Evolutionary conservation across 768 basidiomycete species (phyloP), one percentile per base, ranked within the genome.

Genomic region (Pisolithus marmoratus): DNA sequence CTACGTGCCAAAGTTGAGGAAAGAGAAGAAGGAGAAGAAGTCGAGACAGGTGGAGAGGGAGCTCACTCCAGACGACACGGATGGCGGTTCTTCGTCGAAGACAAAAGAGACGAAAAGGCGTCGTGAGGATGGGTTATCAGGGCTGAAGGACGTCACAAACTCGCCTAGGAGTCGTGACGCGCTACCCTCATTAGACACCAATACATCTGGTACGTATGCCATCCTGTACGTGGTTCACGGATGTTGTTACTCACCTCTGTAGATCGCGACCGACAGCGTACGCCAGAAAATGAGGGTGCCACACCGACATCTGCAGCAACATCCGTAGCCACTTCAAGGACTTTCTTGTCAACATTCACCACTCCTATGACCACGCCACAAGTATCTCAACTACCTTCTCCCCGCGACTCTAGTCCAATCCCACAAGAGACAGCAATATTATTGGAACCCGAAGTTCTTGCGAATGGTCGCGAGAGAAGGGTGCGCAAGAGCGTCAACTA

Each of bases 401-500:
- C 83, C 20, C 76, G 72, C 54, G 69, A 70, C 14, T 81, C 82
- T 2, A 77, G 76, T 52, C 74, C 77, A 20, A 54, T 63, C 24
- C 72, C 74, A 36, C 65, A 60, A 29, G 62, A 71, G 8, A 61
- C 72, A 54, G 61, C 67, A 44, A 63, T 68, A 22, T 60, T 63
- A 1, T 61, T 68, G n/a, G 69, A 68, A 49, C 59, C 69, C 8
- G 70, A 70, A 19, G 56, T 61, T 14, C 56, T 60, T 31, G 53
- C 38, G 31, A 63, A 60, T 49, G 58, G 74, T 60, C 66, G 81
- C 61, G 62, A 79, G 78, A 69, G 84, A 76, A 72, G 79, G 47
- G 65, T 75, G 19, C 76, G 90, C 44, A 92, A 85, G 71, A 90
- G 90, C 58, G 73, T 93, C 44, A 92, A 92, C 64, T 92, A 93